Conservation (phyloP, 192 early-diverging fungal genomes). For the Lobulomyces angularis region DNA sequence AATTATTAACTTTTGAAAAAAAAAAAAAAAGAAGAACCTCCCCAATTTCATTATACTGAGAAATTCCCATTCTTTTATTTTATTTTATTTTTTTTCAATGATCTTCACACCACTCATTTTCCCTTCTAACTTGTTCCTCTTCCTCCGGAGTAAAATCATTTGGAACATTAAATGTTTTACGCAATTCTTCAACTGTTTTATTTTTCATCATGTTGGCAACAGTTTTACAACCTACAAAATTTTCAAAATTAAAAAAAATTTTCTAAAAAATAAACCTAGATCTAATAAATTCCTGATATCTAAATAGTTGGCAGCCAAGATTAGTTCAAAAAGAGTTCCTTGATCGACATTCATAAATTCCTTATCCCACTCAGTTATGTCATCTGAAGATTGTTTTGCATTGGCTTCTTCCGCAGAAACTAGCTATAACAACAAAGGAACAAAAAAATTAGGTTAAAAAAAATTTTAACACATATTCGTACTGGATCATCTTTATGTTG, state of each 20-base stretch:
- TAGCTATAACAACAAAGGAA: too few relatives aligned
- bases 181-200: constrained; percentile 78
- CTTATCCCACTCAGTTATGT: constrained; percentile 80
- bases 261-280: constrained; percentile 21
- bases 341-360: constrained; percentile 89
- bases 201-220: constrained; percentile 88
- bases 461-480: too few relatives aligned
- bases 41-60: too few relatives aligned
- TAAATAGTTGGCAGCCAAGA: constrained; percentile 59
- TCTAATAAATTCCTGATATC: constrained; percentile 50
- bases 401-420: constrained; percentile 42
- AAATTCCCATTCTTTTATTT: too few relatives aligned
- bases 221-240: constrained; percentile 53
- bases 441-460: too few relatives aligned
- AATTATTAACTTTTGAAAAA: too few relatives aligned
- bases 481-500: constrained; percentile 74
- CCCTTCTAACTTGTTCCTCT: constrained; percentile 46
- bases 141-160: constrained; percentile 64
- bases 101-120: constrained; percentile 56
- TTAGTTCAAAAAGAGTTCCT: constrained; percentile 84
- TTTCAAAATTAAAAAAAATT: constrained; percentile 8
- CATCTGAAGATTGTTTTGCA: constrained; percentile 49
- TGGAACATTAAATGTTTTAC: constrained; percentile 50
- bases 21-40: too few relatives aligned
- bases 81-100: constrained; percentile 15